A percentile compares a stretch with the other conserved stretches of the same genome.
phyloP scores from a whole-genome alignment of 1,284 basidiomycete genomes.

The Pseudozyma sp. region DNA sequence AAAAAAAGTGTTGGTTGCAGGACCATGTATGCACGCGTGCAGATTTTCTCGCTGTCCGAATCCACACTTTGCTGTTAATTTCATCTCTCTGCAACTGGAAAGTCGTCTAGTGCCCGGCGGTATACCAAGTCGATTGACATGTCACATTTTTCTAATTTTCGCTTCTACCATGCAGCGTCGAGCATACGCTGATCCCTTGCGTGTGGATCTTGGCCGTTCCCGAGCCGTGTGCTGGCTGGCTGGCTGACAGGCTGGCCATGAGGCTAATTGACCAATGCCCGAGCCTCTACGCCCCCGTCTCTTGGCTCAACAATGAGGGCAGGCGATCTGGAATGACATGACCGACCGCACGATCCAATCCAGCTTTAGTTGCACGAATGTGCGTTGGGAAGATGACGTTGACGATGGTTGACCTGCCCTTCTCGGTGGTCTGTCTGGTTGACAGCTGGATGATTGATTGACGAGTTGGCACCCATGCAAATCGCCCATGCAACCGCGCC shows the following conservation, averaged over 20 bases:
- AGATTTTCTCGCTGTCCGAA: neutral
- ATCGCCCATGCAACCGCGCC: too few species aligned
- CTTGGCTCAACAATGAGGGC: too few species aligned
- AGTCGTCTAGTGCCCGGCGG: too few species aligned
- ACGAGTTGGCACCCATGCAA: neutral
- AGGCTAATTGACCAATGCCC: too few species aligned
- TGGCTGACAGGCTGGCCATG: too few species aligned
- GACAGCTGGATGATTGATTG: too few species aligned
- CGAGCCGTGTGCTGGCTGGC: too few species aligned
- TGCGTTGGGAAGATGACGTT: too few species aligned
- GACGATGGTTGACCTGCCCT: constrained; percentile 7
- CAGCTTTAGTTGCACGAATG: too few species aligned
- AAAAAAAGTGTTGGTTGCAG: neutral
- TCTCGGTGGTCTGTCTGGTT: neutral
- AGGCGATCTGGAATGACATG: too few species aligned
- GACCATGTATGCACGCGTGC: neutral
- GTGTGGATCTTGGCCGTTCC: neutral
- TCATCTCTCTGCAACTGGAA: neutral
- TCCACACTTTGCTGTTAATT: neutral
- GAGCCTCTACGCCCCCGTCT: too few species aligned
- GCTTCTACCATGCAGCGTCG: neutral
- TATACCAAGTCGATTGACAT: neutral
- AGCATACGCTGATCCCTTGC: neutral
- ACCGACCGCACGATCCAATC: too few species aligned
- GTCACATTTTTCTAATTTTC: neutral